Conservation (phyloP, 164 flowering plant species). For the Sedum album region DNA sequence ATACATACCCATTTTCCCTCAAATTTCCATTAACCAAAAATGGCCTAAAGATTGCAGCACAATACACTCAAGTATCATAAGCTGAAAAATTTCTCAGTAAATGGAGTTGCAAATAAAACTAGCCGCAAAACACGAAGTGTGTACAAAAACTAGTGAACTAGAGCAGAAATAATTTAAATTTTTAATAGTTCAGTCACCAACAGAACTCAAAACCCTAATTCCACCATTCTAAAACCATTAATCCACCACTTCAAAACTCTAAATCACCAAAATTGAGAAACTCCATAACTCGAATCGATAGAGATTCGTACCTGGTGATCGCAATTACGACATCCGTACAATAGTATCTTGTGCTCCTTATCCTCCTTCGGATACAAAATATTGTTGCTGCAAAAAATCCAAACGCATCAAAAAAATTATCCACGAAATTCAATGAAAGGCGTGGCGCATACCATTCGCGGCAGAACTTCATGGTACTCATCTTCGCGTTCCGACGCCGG, state of each 20-base stretch:
- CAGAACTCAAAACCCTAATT: not conserved
- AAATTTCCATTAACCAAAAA: too few species aligned
- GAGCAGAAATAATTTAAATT: not conserved
- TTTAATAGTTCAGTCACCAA: not conserved
- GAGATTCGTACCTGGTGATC: conserved; percentile 3
- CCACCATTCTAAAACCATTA: not conserved
- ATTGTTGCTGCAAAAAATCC: conserved; percentile 1
- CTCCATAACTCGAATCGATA: not conserved
- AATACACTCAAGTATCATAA: too few species aligned
- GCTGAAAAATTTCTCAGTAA: not conserved
- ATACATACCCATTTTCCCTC: too few species aligned
- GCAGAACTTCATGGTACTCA: conserved; percentile 99
- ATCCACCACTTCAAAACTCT: not conserved
- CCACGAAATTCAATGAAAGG: not conserved
- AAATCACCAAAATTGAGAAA: not conserved
- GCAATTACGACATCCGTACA: conserved; percentile 5
- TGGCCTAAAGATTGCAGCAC: too few species aligned
- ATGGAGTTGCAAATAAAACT: not conserved
- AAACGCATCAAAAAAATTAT: not conserved
- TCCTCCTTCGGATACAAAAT: conserved; percentile 9
- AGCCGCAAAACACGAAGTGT: too few species aligned
- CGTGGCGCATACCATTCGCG: conserved; percentile 60
- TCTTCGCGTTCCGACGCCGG: conserved; percentile 16
- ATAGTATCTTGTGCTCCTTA: conserved; percentile 1
- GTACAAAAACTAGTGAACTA: too few species aligned